Conservation (phyloP, 768 basidiomycete species). For the Gyrodon lividus region DNA sequence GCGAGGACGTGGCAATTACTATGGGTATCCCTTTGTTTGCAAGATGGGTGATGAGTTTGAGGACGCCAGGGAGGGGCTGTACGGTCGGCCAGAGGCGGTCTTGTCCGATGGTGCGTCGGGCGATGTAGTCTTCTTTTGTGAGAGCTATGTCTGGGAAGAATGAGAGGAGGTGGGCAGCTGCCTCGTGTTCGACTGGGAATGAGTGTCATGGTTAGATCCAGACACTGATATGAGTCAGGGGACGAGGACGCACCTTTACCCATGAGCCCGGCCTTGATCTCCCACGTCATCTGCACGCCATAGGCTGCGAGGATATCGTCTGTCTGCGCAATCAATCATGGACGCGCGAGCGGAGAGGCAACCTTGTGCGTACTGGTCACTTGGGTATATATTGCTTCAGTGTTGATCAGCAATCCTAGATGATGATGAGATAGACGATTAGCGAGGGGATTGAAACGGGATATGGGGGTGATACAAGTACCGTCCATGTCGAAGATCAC, state of each 20-base stretch:
- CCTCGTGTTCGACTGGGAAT: slow-evolving; percentile 59
- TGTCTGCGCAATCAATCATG: slow-evolving; percentile 24
- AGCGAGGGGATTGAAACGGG: background rate
- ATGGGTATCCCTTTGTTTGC: slow-evolving; percentile 68
- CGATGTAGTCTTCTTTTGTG: slow-evolving; percentile 57
- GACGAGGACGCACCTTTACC: slow-evolving; percentile 59
- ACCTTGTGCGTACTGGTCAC: slow-evolving; percentile 62
- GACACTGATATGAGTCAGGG: background rate
- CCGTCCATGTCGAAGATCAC: slow-evolving; percentile 78
- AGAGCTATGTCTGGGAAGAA: slow-evolving; percentile 75
- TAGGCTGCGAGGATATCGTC: slow-evolving; percentile 72
- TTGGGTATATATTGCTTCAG: slow-evolving; percentile 72
- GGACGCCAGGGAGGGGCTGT: slow-evolving; percentile 69
- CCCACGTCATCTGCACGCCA: slow-evolving; percentile 82
- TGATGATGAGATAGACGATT: slow-evolving; percentile 1
- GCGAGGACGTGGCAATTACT: slow-evolving; percentile 78
- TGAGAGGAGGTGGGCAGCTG: slow-evolving; percentile 67
- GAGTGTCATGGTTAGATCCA: background rate
- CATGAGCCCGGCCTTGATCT: slow-evolving; percentile 87
- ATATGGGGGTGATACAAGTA: slow-evolving; percentile 21
- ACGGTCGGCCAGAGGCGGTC: slow-evolving; percentile 70
- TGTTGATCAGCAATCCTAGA: slow-evolving; percentile 72
- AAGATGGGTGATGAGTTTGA: slow-evolving; percentile 69
- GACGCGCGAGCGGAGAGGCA: background rate
- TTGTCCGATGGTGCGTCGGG: slow-evolving; percentile 54